A percentile compares a stretch with the other conserved stretches of the same genome.
Conservation (phyloP, 306 rosid species). For the Sechiopsis laciniata region DNA sequence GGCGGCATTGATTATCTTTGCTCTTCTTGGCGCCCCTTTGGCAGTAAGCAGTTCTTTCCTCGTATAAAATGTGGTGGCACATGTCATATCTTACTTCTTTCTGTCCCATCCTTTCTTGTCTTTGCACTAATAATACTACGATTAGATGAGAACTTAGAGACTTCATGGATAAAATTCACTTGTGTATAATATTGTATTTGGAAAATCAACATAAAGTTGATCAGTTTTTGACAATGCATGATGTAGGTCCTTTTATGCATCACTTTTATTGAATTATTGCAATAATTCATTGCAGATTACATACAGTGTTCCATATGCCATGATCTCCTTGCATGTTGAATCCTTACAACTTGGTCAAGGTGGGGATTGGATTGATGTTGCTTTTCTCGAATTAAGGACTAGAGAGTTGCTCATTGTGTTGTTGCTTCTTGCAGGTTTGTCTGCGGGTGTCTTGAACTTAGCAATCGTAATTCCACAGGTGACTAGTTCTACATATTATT, state of each 20-base stretch:
- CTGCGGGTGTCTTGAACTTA: constrained; percentile 89
- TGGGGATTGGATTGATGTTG: constrained; percentile 23
- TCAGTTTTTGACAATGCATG: background rate
- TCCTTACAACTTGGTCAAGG: constrained; percentile 95
- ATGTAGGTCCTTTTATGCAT: background rate
- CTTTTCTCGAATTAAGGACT: constrained; percentile 7
- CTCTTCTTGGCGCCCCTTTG: constrained; percentile 82
- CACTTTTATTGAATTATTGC: too few species aligned
- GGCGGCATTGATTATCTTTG: constrained; percentile 56
- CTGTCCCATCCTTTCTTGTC: constrained; percentile 3
- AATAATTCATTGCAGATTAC: too few species aligned
- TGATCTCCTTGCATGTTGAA: constrained; percentile 68
- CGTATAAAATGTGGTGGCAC: background rate
- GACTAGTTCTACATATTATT: constrained; percentile 14
- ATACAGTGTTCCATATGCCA: constrained; percentile 76
- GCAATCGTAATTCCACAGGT: constrained; percentile 93
- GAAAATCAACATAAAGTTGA: background rate
- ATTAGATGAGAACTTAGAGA: background rate
- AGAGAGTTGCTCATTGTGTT: constrained; percentile 25
- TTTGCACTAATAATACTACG: background rate
- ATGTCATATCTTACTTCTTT: background rate
- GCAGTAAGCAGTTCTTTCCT: constrained; percentile 51
- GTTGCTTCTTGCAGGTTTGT: constrained; percentile 61
- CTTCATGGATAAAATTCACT: background rate
- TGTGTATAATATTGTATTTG: background rate